phyloP scores from a whole-genome alignment of 331 rosid species.

The Malus hybrid region DNA sequence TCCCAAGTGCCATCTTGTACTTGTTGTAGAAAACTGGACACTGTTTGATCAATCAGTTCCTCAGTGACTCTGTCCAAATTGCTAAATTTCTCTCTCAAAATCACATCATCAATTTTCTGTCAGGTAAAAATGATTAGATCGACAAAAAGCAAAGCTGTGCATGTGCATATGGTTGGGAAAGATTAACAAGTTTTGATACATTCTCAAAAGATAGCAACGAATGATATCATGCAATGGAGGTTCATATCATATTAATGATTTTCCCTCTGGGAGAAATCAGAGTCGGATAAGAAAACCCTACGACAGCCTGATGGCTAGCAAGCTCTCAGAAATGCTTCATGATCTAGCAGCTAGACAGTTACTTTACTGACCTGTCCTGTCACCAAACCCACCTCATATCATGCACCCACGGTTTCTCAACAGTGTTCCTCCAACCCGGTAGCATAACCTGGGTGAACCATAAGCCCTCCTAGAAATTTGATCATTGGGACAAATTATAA shows the following conservation, averaged over 20 bases:
- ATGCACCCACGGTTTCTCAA: neutral
- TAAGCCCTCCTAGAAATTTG: neutral
- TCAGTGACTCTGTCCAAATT: conserved; percentile 46
- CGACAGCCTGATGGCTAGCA: neutral
- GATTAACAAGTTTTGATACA: neutral
- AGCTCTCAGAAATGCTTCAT: neutral
- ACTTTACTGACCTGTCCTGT: neutral
- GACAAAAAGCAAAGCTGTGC: neutral
- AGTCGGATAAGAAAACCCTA: neutral
- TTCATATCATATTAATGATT: neutral
- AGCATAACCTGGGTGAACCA: neutral
- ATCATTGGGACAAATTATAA: neutral
- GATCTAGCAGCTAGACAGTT: neutral
- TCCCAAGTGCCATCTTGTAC: conserved; percentile 80
- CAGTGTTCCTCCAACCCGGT: neutral
- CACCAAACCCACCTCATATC: neutral
- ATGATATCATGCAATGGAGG: neutral
- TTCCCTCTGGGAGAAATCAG: neutral
- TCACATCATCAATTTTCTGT: conserved; percentile 66
- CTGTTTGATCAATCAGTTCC: conserved; percentile 47
- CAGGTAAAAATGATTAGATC: neutral
- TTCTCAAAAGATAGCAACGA: neutral
- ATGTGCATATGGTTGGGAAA: neutral
- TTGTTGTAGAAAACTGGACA: conserved; percentile 56
- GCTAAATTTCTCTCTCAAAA: conserved; percentile 49